These are phyloP conservation scores for Clavispora phyllophila DNA, from an alignment of 805 yeast species.

Conservation along the genomic window DNA sequence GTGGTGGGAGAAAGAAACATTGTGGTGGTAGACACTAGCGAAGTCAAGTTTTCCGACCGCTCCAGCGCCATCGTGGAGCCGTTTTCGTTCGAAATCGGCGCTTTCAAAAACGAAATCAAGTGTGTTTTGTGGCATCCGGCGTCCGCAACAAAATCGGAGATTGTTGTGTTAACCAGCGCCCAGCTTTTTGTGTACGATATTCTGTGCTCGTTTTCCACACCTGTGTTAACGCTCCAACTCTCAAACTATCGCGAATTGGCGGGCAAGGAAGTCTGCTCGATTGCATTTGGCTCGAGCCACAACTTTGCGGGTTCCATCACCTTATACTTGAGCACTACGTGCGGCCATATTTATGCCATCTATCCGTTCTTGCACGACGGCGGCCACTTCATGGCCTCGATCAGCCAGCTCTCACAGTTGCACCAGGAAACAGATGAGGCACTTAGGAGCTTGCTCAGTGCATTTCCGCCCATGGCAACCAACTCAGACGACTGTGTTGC, in stretches of 20 bases:
- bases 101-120: slow-evolving; percentile 1
- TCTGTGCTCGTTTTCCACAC: slow-evolving; percentile 7
- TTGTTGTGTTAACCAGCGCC: slow-evolving; percentile 10
- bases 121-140: slow-evolving; percentile 15
- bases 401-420: slow-evolving; percentile 5
- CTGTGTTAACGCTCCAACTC: slow-evolving; percentile 6
- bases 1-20: slow-evolving; percentile 7
- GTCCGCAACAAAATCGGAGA: slow-evolving; percentile 8
- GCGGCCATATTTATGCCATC: slow-evolving; percentile 10
- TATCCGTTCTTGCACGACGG: slow-evolving; percentile 10
- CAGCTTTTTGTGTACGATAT: slow-evolving; percentile 11
- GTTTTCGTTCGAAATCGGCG: slow-evolving; percentile 1
- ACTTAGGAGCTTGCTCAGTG: slow-evolving; percentile 1
- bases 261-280: slow-evolving; percentile 6
- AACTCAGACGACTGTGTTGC: slow-evolving; percentile 3
- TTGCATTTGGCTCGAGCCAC: slow-evolving; percentile 12
- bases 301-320: slow-evolving; percentile 12
- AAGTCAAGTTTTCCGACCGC: slow-evolving; percentile 1
- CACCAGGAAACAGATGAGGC: slow-evolving; percentile 7
- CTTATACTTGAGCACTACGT: slow-evolving; percentile 9
- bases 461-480: slow-evolving; percentile 10
- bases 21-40: slow-evolving; percentile 7
- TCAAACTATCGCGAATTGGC: slow-evolving; percentile 3
- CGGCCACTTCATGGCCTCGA: slow-evolving; percentile 6
- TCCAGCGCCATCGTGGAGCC: slow-evolving; percentile 1